Conservation (phyloP, 1,284 basidiomycete genomes). For the Rhodofomes roseus region DNA sequence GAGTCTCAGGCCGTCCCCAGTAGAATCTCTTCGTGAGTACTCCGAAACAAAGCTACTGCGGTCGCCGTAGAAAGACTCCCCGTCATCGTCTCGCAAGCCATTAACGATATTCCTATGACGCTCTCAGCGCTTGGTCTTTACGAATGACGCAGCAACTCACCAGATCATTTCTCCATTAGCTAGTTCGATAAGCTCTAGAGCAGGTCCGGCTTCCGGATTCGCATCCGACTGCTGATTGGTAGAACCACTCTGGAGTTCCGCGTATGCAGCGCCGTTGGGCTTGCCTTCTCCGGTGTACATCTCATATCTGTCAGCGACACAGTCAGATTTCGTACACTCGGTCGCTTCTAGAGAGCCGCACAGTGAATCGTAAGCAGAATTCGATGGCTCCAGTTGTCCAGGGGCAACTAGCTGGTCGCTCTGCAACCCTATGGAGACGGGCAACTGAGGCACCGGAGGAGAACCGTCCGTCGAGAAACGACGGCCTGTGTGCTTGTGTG, state of each 20-base stretch:
- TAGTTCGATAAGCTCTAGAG: conserved; percentile 73
- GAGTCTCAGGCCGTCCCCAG: conserved; percentile 56
- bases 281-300: conserved; percentile 67
- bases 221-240: conserved; percentile 18
- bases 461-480: conserved; percentile 62
- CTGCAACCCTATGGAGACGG: conserved; percentile 45
- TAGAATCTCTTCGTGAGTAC: conserved; percentile 54
- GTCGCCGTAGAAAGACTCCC: conserved; percentile 60
- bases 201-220: conserved; percentile 50
- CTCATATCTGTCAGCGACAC: conserved; percentile 56
- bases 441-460: conserved; percentile 69
- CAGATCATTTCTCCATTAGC: conserved; percentile 82
- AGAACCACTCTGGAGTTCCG: conserved; percentile 17
- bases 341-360: conserved; percentile 35
- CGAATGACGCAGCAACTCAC: conserved; percentile 35
- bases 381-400: conserved; percentile 53
- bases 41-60: conserved; percentile 73
- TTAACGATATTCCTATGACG: conserved; percentile 74
- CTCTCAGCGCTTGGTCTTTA: conserved; percentile 14
- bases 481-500: conserved; percentile 45
- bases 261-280: conserved; percentile 22
- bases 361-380: conserved; percentile 72
- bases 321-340: not conserved
- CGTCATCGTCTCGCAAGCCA: conserved; percentile 72
- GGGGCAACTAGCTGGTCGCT: conserved; percentile 41